Percentiles rank a stretch among this genome's conserved stretches.
Conservation (phyloP, 1,139 yeast genomes). For the Saccharomycopsis hybrid region DNA sequence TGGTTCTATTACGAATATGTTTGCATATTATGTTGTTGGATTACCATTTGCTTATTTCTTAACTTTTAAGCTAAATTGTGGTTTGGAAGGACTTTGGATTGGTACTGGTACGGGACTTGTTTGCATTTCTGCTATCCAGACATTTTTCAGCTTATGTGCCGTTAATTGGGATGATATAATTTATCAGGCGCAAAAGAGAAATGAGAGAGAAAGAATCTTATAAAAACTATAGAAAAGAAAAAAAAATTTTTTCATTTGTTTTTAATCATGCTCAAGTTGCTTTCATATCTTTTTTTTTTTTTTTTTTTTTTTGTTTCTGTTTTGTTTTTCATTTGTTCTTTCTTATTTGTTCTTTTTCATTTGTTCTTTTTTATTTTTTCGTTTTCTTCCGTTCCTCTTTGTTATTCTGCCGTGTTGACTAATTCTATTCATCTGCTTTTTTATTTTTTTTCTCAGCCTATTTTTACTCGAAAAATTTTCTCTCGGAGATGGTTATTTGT, state of each 20-base stretch:
- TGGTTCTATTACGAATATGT: constrained; percentile 73
- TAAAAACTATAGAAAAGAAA: neutral
- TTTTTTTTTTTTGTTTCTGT: neutral
- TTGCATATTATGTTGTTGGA: constrained; percentile 67
- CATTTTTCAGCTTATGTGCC: constrained; percentile 32
- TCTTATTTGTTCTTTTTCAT: neutral
- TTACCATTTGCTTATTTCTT: constrained; percentile 67
- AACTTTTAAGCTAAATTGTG: constrained; percentile 49
- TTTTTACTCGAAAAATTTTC: too few species aligned
- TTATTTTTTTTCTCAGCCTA: too few species aligned
- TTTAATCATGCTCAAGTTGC: neutral
- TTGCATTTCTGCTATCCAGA: constrained; percentile 58
- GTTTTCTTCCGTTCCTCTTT: too few species aligned
- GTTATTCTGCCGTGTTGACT: too few species aligned
- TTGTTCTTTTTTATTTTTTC: too few species aligned
- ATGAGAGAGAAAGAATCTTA: constrained; percentile 20
- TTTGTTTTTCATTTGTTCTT: neutral
- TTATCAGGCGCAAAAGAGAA: constrained; percentile 31
- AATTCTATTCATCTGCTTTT: too few species aligned
- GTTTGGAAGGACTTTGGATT: constrained; percentile 75
- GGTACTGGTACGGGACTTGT: constrained; percentile 75
- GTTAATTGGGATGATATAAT: constrained; percentile 41
- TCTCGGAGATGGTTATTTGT: too few species aligned
- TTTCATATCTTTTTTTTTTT: neutral
- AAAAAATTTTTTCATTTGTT: neutral